Evolutionary conservation across 768 basidiomycete species (phyloP).

Genomic region (Russula olivacea): DNA sequence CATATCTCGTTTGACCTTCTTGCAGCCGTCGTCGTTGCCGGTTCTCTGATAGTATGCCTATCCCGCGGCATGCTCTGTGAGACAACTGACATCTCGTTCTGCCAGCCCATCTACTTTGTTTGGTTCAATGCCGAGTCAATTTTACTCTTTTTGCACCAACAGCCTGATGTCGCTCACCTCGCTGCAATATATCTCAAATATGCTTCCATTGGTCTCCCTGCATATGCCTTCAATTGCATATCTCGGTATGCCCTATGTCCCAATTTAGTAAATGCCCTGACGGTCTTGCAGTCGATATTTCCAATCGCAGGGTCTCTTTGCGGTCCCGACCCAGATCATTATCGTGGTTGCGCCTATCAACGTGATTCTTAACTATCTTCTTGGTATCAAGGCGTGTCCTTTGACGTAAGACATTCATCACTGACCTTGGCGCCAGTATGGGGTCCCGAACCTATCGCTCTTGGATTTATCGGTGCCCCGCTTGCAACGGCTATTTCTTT

Average conservation of each 20-base stretch:
- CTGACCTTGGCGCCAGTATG: constrained; percentile 47
- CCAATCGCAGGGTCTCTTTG: constrained; percentile 83
- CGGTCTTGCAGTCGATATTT: constrained; percentile 52
- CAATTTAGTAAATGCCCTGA: neutral
- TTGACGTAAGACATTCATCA: constrained; percentile 1
- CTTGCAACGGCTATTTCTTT: constrained; percentile 84
- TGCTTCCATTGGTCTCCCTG: constrained; percentile 74
- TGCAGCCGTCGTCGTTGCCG: constrained; percentile 58
- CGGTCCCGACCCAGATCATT: constrained; percentile 79
- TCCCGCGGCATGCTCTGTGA: neutral
- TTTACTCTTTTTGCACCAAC: constrained; percentile 69
- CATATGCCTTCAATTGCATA: constrained; percentile 53
- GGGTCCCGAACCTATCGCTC: constrained; percentile 70
- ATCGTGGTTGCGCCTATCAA: constrained; percentile 83
- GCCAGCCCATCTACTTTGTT: constrained; percentile 50
- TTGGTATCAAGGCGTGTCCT: constrained; percentile 48
- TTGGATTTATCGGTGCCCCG: constrained; percentile 92
- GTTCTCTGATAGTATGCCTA: constrained; percentile 52
- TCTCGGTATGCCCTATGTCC: constrained; percentile 37
- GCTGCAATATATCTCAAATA: constrained; percentile 75
- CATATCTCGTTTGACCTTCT: neutral
- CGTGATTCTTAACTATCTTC: constrained; percentile 69
- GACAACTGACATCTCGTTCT: constrained; percentile 1
- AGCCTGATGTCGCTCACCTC: constrained; percentile 74
- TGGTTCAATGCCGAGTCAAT: constrained; percentile 84